phyloP scores from a whole-genome alignment of 305 asterid species.

The Coffea humblotiana region DNA sequence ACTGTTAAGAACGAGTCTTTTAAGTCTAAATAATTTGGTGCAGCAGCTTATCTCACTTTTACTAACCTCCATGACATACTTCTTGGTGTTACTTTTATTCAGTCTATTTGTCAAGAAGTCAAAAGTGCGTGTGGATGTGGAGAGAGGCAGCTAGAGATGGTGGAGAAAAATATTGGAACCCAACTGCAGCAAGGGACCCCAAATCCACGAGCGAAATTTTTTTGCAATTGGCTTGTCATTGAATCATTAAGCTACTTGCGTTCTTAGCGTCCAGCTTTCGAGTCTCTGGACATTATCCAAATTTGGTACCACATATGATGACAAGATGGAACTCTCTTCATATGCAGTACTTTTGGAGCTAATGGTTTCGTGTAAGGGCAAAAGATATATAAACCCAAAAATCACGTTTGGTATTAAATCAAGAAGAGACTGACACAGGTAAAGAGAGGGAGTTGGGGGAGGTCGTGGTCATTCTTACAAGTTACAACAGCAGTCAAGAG shows the following conservation, averaged over 20 bases:
- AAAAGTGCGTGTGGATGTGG: neutral
- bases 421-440: neutral
- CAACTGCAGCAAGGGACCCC: neutral
- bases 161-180: neutral
- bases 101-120: slow-evolving; percentile 5
- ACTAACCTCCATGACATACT: neutral
- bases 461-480: neutral
- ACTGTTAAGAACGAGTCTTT: neutral
- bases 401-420: neutral
- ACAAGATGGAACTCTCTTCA: neutral
- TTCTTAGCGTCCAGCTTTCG: neutral
- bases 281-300: neutral
- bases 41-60: slow-evolving; percentile 5
- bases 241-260: neutral
- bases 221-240: slow-evolving; percentile 7
- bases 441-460: neutral
- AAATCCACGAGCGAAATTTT: neutral
- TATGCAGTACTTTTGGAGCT: neutral
- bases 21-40: slow-evolving; percentile 9
- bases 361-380: neutral
- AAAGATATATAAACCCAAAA: neutral
- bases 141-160: neutral
- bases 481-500: neutral
- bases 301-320: neutral
- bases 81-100: neutral